These are phyloP conservation scores for Cavenderia fasciculata DNA, from an alignment of 78 protist genomes.

Conservation along the genomic window DNA sequence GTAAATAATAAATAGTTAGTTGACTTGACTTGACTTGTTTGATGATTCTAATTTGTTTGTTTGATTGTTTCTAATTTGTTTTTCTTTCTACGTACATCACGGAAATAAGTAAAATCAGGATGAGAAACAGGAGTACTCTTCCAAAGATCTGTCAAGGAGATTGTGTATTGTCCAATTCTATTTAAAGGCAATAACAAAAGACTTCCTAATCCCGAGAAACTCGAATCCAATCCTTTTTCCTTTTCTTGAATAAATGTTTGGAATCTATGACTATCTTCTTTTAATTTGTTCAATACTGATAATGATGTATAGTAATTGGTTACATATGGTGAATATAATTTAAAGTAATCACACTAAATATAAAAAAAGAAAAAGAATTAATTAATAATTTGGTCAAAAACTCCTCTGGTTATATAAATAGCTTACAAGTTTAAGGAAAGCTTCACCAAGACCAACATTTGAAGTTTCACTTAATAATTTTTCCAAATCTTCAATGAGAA, in stretches of 20 bases:
- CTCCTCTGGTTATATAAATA: neutral
- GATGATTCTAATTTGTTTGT: no score
- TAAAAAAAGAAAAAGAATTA: neutral
- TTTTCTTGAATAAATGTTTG: slow-evolving; percentile 61
- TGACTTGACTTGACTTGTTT: no score
- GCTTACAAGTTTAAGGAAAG: slow-evolving; percentile 50
- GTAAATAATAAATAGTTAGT: no score
- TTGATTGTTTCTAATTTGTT: no score
- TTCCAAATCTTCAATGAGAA: slow-evolving; percentile 46
- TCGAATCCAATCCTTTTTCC: slow-evolving; percentile 12
- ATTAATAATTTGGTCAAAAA: neutral
- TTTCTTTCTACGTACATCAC: no score
- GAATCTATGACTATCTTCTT: neutral
- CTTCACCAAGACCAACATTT: slow-evolving; percentile 37
- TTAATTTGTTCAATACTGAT: slow-evolving; percentile 2
- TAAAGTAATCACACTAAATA: slow-evolving; percentile 55
- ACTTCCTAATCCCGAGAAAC: slow-evolving; percentile 34
- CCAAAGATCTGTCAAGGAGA: slow-evolving; percentile 10
- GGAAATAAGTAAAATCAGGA: slow-evolving; percentile 49
- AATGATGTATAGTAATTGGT: slow-evolving; percentile 59
- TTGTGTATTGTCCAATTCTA: slow-evolving; percentile 53
- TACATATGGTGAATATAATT: slow-evolving; percentile 61
- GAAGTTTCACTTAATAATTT: neutral
- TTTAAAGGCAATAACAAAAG: slow-evolving; percentile 43
- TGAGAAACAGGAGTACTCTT: slow-evolving; percentile 35